These are phyloP conservation scores for Aspergillus cristatus DNA, from an alignment of 495 filamentous ascomycete genomes.

Conservation along the genomic window DNA sequence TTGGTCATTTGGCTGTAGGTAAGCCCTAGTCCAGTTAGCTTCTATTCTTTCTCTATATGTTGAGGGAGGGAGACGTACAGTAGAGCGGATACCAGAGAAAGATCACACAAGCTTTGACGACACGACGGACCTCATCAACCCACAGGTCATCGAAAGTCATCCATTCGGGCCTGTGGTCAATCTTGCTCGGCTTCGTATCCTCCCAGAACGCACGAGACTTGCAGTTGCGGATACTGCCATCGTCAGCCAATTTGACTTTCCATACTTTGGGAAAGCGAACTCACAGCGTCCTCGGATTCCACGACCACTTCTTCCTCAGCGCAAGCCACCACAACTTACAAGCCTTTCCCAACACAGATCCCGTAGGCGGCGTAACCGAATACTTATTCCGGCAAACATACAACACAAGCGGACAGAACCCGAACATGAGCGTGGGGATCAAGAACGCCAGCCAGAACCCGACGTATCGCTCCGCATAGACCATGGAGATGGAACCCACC, in stretches of 20 bases:
- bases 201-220: constrained; percentile 51
- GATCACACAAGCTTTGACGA: constrained; percentile 43
- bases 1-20: constrained; percentile 49
- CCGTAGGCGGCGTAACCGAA: constrained; percentile 47
- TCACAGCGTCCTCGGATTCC: constrained; percentile 38
- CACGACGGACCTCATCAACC: constrained; percentile 43
- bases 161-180: constrained; percentile 43
- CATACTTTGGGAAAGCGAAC: constrained; percentile 7
- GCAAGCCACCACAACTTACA: constrained; percentile 44
- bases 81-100: constrained; percentile 54
- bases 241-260: not conserved
- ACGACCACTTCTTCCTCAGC: constrained; percentile 52
- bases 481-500: constrained; percentile 44
- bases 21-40: constrained; percentile 30
- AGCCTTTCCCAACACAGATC: constrained; percentile 52
- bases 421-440: constrained; percentile 51
- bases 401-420: constrained; percentile 51
- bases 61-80: too few species aligned
- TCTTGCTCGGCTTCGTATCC: constrained; percentile 54
- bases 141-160: constrained; percentile 55
- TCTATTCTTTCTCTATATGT: not conserved
- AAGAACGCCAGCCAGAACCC: constrained; percentile 66
- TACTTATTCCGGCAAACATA: constrained; percentile 52
- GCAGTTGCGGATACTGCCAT: constrained; percentile 42
- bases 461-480: constrained; percentile 64